A percentile compares a stretch with the other conserved stretches of the same genome.
Conservation (phyloP, 1,284 basidiomycete species). For the Anthracocystis walkeri region DNA sequence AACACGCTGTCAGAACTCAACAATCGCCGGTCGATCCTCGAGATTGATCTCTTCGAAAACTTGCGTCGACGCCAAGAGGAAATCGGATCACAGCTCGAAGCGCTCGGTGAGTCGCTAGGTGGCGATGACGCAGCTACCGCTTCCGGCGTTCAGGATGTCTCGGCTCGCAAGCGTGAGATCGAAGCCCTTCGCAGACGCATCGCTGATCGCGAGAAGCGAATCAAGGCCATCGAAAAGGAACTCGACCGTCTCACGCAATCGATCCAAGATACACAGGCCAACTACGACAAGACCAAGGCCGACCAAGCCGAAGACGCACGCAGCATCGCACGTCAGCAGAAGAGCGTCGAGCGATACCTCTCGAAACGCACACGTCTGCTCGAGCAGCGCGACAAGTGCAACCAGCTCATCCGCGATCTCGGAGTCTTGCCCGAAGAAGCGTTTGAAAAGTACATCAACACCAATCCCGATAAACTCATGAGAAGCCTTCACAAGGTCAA, state of each 20-base stretch:
- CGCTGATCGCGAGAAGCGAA: conserved; percentile 30
- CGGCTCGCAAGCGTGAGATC: conserved; percentile 72
- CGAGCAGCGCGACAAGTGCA: conserved; percentile 89
- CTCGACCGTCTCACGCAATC: conserved; percentile 76
- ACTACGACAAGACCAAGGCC: conserved; percentile 81
- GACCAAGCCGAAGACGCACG: conserved; percentile 87
- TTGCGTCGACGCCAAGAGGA: conserved; percentile 83
- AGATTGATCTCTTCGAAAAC: conserved; percentile 93
- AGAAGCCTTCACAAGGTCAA: conserved; percentile 90
- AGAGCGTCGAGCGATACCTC: conserved; percentile 92
- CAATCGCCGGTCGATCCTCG: conserved; percentile 81
- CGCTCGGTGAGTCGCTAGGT: conserved; percentile 74
- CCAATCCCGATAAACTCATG: conserved; percentile 84
- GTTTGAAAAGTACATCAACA: conserved; percentile 90
- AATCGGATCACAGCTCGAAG: conserved; percentile 80
- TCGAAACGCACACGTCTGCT: conserved; percentile 87
- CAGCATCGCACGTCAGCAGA: conserved; percentile 87
- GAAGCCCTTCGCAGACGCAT: conserved; percentile 73
- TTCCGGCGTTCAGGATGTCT: conserved; percentile 79
- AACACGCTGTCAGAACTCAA: conserved; percentile 82
- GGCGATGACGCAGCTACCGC: conserved; percentile 77
- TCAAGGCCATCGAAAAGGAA: conserved; percentile 70
- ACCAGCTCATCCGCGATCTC: conserved; percentile 91
- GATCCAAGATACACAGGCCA: conserved; percentile 76
- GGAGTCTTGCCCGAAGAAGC: conserved; percentile 97